phyloP scores from a whole-genome alignment of 2,329 filamentous ascomycete species.

The Epichloe uncinata region DNA sequence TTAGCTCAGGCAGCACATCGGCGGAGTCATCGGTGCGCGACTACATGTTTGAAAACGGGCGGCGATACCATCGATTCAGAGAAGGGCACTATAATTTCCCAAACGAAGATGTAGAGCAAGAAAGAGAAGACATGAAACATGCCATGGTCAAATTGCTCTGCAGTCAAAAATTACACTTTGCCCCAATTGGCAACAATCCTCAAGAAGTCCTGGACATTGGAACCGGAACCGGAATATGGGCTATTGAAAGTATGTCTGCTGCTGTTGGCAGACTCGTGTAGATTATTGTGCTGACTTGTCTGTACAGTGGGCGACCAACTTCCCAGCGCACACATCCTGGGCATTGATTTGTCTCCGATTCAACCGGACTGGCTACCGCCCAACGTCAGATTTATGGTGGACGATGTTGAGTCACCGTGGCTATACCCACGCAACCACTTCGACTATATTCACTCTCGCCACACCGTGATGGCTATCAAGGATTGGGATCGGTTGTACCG shows the following conservation, averaged over 20 bases:
- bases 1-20: constrained; percentile 24
- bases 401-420: constrained; percentile 45
- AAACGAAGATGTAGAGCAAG: constrained; percentile 47
- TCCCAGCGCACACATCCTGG: constrained; percentile 29
- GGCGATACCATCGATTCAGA: constrained; percentile 42
- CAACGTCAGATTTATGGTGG: constrained; percentile 42
- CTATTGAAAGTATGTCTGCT: constrained; percentile 34
- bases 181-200: constrained; percentile 32
- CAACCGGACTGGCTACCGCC: constrained; percentile 39
- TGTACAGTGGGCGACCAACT: constrained; percentile 31
- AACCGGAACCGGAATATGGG: constrained; percentile 46
- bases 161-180: constrained; percentile 35
- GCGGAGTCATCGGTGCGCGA: constrained; percentile 30
- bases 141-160: constrained; percentile 36
- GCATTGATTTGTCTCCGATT: constrained; percentile 34
- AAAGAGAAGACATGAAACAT: constrained; percentile 44
- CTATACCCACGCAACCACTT: constrained; percentile 39
- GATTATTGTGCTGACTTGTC: not conserved
- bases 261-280: not conserved
- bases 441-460: constrained; percentile 47
- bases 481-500: constrained; percentile 39
- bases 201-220: constrained; percentile 42
- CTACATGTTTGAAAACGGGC: constrained; percentile 43
- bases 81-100: constrained; percentile 44
- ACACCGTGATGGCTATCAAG: constrained; percentile 41